Conservation (phyloP, 208 protist genomes). For the Acanthamoeba triangularis region DNA sequence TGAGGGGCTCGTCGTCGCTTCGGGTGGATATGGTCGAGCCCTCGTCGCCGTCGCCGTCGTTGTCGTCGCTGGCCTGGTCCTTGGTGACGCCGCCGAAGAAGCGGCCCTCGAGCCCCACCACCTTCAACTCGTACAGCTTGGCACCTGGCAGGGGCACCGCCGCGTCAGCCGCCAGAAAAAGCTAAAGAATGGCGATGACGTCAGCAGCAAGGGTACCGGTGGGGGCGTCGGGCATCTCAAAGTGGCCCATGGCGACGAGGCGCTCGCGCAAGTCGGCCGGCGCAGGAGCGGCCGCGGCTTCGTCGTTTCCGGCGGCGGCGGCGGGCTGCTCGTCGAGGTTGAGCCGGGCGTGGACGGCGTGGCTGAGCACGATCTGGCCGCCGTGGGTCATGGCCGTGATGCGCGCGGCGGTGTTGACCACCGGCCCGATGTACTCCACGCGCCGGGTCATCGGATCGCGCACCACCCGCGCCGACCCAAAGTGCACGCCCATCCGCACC, state of each 20-base stretch:
- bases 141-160: not conserved
- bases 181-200: too few relatives aligned
- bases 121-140: slow-evolving; percentile 29
- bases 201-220: not conserved
- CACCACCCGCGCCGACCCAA: not conserved
- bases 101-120: slow-evolving; percentile 3
- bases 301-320: too few relatives aligned
- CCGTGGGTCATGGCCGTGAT: not conserved
- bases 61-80: not conserved
- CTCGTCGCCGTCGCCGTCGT: not conserved
- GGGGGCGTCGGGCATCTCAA: slow-evolving; percentile 18
- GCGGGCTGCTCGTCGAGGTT: not conserved
- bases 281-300: too few relatives aligned
- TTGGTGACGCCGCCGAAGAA: slow-evolving; percentile 38
- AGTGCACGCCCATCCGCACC: slow-evolving; percentile 52
- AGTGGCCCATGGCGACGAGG: not conserved
- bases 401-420: slow-evolving; percentile 14
- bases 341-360: not conserved
- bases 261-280: not conserved
- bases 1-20: not conserved
- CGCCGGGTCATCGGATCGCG: slow-evolving; percentile 52
- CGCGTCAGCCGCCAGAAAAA: too few relatives aligned
- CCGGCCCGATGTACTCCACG: slow-evolving; percentile 37
- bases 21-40: too few relatives aligned
- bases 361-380: not conserved